These are phyloP conservation scores for Marsdenia floribunda DNA, from an alignment of 257 asterid genomes.

Conservation along the genomic window DNA sequence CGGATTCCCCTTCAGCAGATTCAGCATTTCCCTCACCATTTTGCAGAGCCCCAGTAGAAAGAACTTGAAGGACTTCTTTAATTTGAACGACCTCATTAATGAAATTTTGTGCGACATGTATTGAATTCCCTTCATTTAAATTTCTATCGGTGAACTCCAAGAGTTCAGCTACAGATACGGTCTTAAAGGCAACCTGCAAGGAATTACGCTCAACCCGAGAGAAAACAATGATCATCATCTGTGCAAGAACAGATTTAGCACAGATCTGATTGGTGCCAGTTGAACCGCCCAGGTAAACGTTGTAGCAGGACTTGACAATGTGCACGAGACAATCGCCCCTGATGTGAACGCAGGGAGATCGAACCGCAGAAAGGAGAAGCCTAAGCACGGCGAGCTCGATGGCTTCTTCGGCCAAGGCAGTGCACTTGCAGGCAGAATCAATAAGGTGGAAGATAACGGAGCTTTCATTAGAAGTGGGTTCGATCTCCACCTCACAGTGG, in stretches of 20 bases:
- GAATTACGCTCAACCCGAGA: constrained; percentile 74
- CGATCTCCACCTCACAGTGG: constrained; percentile 57
- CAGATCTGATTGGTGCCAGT: constrained; percentile 99
- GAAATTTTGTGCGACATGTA: constrained; percentile 76
- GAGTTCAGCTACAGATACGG: constrained; percentile 64
- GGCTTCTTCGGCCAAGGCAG: constrained; percentile 62
- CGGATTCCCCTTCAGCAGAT: constrained; percentile 27
- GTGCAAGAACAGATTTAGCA: constrained; percentile 93
- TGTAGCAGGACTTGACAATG: constrained; percentile 91
- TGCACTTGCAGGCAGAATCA: constrained; percentile 76
- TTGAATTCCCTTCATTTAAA: constrained; percentile 86
- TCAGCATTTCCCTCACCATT: constrained; percentile 25
- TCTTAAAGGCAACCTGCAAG: constrained; percentile 47
- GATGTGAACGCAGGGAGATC: constrained; percentile 62
- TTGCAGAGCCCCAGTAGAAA: constrained; percentile 25
- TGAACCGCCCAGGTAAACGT: constrained; percentile 83
- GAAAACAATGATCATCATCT: constrained; percentile 90
- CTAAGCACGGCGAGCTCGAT: constrained; percentile 73
- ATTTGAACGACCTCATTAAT: constrained; percentile 68
- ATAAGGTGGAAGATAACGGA: constrained; percentile 59
- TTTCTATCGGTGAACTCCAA: constrained; percentile 90
- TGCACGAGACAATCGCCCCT: constrained; percentile 79
- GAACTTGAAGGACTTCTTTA: constrained; percentile 56
- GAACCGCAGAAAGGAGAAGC: constrained; percentile 76
- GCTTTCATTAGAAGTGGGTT: constrained; percentile 20